Evolutionary conservation across 2,329 filamentous ascomycete genomes (phyloP), one percentile per base, ranked within the genome.

Genomic region (Trichophyton mentagrophytes): DNA sequence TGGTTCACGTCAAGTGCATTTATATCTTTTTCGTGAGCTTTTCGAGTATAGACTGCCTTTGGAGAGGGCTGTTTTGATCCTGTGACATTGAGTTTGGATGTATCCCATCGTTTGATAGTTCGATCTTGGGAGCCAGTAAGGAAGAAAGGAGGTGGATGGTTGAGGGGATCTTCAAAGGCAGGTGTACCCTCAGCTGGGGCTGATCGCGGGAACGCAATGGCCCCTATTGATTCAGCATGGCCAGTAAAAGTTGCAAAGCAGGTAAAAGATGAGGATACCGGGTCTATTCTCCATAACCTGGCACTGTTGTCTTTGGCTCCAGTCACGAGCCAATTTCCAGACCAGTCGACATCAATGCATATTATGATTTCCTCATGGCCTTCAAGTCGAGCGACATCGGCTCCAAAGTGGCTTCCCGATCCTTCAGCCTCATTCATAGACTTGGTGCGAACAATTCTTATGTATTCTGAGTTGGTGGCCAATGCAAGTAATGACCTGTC

Each of bases 21-120:
- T 74, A 99, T 99, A 66, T 99, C 93, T 72, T 99, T 99, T 70
- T 99, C 93, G 74, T 99, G 93, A 0, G 93, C 93, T 73, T 96
- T 95, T 61, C 93, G 84, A 0, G 93, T 97, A 72, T 89, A 99
- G 3, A 85, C 76, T 46, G 89, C 89, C 66, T 76, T 76, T 2
- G 71, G 70, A 8, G 68, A 64, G 59, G 71, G 71, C 8, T 67
- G 64, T 58, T 72, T 71, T 25, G 47, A 51, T 47, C 64, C 70
- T 8, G 67, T 67, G 9, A 67, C 65, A 51, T 68, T 68, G 63
- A 81, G 71, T 44, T 82, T 82, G 1, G 85, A 82, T 22, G 92
- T 85, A 63, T 96, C 89, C 90, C 93, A 96, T 66, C 88, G 86
- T 77, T 99, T 99, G 67, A 99, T 82, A 0, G 93, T 99, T 69